Conservation (phyloP, 139 green algal species). For the Chlamydomonas sp. region DNA sequence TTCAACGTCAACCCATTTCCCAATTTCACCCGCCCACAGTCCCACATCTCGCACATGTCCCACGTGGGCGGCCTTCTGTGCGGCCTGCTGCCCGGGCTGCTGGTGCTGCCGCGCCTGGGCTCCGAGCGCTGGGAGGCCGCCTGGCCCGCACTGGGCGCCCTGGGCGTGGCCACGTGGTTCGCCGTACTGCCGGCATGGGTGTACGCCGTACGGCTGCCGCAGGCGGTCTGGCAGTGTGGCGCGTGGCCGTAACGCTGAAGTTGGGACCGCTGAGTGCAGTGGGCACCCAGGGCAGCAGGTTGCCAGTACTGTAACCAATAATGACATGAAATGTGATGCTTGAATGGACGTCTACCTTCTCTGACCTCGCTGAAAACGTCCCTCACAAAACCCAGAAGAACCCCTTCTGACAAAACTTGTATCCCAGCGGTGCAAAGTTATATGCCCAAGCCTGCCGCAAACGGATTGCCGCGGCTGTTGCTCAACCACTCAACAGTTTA, state of each 20-base stretch:
- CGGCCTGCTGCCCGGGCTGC: constrained; percentile 70
- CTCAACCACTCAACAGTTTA: no score
- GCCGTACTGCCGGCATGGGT: constrained; percentile 47
- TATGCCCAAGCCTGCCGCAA: no score
- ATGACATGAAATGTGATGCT: no score
- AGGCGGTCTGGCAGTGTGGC: background rate
- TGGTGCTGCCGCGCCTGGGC: constrained; percentile 76
- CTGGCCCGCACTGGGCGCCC: constrained; percentile 23
- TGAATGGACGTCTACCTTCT: no score
- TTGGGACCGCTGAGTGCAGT: no score
- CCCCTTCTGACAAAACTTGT: no score
- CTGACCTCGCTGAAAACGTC: no score
- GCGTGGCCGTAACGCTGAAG: background rate
- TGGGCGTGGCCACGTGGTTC: constrained; percentile 31
- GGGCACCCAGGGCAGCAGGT: no score
- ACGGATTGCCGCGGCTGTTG: no score
- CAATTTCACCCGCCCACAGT: background rate
- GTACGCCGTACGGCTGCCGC: constrained; percentile 4
- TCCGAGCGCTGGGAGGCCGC: constrained; percentile 56
- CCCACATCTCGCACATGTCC: constrained; percentile 59
- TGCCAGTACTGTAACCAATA: no score
- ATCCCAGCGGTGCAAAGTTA: no score
- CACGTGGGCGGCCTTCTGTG: constrained; percentile 79
- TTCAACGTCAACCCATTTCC: background rate
- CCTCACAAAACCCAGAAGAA: no score